phyloP scores from a whole-genome alignment of 148 eudicot genomes.

The Pharnaceum exiguum region DNA sequence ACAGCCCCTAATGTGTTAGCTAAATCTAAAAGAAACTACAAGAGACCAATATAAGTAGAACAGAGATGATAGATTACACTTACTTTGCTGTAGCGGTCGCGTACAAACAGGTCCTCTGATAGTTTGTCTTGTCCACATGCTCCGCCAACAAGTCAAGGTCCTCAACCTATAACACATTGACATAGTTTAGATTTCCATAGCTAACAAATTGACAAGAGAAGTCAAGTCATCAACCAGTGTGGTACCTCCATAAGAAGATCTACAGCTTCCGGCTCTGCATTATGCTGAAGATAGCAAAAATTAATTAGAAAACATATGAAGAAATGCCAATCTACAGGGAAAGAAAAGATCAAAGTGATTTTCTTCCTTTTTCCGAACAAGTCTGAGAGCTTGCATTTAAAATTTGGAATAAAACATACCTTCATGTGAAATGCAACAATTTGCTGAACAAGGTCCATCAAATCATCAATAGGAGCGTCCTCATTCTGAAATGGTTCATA shows the following conservation, averaged over 20 bases:
- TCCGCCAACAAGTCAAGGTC: slow-evolving; percentile 67
- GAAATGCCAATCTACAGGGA: neutral
- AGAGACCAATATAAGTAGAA: neutral
- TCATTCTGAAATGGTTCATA: slow-evolving; percentile 45
- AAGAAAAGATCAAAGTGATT: neutral
- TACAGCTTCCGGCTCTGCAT: slow-evolving; percentile 95
- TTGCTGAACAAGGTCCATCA: slow-evolving; percentile 74
- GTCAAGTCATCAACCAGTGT: slow-evolving; percentile 3
- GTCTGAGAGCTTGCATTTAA: neutral
- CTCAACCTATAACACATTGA: slow-evolving; percentile 51
- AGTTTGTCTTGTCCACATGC: slow-evolving; percentile 69
- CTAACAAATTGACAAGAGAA: slow-evolving; percentile 2
- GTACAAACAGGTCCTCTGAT: slow-evolving; percentile 73
- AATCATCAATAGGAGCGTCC: slow-evolving; percentile 57
- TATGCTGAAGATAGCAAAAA: slow-evolving; percentile 59
- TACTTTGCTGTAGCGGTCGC: slow-evolving; percentile 82
- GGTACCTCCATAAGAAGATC: slow-evolving; percentile 97
- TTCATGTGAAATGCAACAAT: slow-evolving; percentile 89
- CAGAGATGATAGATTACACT: slow-evolving; percentile 14
- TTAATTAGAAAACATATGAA: neutral
- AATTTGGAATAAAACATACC: slow-evolving; percentile 35
- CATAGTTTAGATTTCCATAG: neutral
- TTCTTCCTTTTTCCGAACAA: neutral
- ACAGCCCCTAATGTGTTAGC: no score
- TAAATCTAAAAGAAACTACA: neutral